These are phyloP conservation scores for Mayamaea pseudoterrestris DNA, from an alignment of 108 stramenopile genomes.

Conservation along the genomic window DNA sequence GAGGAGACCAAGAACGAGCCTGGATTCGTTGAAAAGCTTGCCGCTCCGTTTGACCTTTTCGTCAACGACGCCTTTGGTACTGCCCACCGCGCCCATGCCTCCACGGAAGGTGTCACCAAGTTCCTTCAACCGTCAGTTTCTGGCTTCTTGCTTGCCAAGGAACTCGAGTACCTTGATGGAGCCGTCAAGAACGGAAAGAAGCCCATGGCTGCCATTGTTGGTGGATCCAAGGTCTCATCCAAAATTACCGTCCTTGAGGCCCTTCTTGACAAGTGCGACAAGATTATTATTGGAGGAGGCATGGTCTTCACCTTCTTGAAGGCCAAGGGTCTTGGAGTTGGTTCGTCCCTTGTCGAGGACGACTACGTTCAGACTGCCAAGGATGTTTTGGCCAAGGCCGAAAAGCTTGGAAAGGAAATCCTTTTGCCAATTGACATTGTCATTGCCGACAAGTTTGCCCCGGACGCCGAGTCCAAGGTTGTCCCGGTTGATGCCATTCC, in stretches of 20 bases:
- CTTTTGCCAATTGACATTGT: constrained; percentile 93
- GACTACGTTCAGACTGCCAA: constrained; percentile 95
- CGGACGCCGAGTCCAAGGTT: constrained; percentile 80
- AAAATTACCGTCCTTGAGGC: constrained; percentile 99
- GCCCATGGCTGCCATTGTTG: constrained; percentile 99
- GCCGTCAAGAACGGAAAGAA: constrained; percentile 91
- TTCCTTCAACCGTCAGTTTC: constrained; percentile 80
- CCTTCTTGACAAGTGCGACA: constrained; percentile 98
- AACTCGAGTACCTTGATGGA: constrained; percentile 97
- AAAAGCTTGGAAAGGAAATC: constrained; percentile 85
- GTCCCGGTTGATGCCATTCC: constrained; percentile 85
- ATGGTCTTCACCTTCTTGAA: constrained; percentile 99
- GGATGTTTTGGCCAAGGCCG: constrained; percentile 88
- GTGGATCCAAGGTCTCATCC: constrained; percentile 99
- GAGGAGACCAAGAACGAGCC: constrained; percentile 92
- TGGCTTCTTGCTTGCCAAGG: constrained; percentile 96
- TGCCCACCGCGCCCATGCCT: constrained; percentile 99
- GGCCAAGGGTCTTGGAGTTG: constrained; percentile 89
- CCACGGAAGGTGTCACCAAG: constrained; percentile 98
- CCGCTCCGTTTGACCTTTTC: constrained; percentile 84
- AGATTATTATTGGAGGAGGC: constrained; percentile 97
- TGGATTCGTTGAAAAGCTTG: constrained; percentile 85
- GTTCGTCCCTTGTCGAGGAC: constrained; percentile 94
- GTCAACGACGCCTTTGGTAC: constrained; percentile 99
- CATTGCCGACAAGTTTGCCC: constrained; percentile 84